Evolutionary conservation across 805 yeast genomes (phyloP).

Genomic region (Ogataea naganishii): DNA sequence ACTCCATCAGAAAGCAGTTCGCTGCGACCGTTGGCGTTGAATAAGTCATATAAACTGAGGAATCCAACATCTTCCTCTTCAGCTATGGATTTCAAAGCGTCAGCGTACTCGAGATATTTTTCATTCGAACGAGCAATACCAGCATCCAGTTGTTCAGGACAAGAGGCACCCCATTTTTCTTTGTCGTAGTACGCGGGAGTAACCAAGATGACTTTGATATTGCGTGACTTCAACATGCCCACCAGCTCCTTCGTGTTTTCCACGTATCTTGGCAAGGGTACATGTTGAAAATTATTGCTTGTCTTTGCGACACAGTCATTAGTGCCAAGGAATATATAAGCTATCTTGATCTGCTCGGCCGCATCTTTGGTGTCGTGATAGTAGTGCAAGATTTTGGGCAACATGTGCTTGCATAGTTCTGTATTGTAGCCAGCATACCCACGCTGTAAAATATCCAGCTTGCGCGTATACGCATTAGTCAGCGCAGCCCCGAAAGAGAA

Average conservation of each 20-base stretch:
- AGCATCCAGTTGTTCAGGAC: conserved; percentile 24
- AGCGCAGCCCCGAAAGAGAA: conserved; percentile 24
- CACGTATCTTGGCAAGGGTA: conserved; percentile 40
- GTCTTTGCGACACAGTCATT: conserved; percentile 55
- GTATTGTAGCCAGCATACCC: conserved; percentile 77
- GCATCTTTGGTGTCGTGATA: conserved; percentile 31
- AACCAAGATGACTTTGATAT: conserved; percentile 46
- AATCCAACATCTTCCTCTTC: conserved; percentile 40
- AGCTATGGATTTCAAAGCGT: conserved; percentile 40
- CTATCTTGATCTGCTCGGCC: conserved; percentile 24
- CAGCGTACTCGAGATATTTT: conserved; percentile 39
- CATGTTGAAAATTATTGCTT: conserved; percentile 39
- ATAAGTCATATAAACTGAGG: conserved; percentile 42
- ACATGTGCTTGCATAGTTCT: conserved; percentile 43
- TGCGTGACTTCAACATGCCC: conserved; percentile 26
- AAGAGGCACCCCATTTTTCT: conserved; percentile 27
- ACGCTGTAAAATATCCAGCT: conserved; percentile 58
- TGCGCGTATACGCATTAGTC: conserved; percentile 40
- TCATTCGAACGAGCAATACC: conserved; percentile 40
- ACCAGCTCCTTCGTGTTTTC: conserved; percentile 40
- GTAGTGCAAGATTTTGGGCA: conserved; percentile 39
- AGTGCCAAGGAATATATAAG: conserved; percentile 70
- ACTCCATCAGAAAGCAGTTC: conserved; percentile 33
- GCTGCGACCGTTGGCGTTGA: conserved; percentile 17
- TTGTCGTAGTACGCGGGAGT: conserved; percentile 55